These are phyloP conservation scores for Phalaenopsis equestris DNA, from an alignment of 106 monocot genomes.

Conservation along the genomic window DNA sequence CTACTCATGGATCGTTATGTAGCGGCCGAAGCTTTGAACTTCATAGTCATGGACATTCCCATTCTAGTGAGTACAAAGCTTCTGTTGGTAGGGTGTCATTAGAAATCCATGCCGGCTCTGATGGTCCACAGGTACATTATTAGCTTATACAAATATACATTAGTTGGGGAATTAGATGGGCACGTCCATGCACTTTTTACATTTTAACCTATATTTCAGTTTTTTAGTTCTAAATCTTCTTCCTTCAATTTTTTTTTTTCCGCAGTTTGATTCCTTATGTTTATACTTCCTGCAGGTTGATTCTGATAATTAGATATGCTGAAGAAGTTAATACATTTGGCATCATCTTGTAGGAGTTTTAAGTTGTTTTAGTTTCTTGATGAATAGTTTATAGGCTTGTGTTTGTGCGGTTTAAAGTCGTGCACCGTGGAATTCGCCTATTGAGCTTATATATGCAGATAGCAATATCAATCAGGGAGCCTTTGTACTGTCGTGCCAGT, in stretches of 20 bases:
- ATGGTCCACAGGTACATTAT: neutral
- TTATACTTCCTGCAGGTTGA: neutral
- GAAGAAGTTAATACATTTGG: neutral
- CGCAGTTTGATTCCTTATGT: neutral
- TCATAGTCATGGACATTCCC: neutral
- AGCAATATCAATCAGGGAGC: neutral
- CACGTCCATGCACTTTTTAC: neutral
- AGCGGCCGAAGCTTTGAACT: neutral
- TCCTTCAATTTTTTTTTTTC: neutral
- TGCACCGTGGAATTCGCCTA: neutral
- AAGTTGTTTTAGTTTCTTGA: neutral
- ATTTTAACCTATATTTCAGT: neutral
- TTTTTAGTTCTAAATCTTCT: neutral
- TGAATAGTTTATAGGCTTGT: neutral
- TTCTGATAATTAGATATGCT: neutral
- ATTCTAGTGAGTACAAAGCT: neutral
- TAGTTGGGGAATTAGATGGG: neutral
- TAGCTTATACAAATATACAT: neutral
- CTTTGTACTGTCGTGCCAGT: neutral
- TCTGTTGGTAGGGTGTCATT: slow-evolving; percentile 1
- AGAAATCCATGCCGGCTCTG: neutral
- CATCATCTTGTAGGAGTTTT: neutral
- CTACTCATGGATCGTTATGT: neutral
- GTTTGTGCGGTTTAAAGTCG: neutral
- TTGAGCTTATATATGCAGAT: slow-evolving; percentile 3